Percentiles rank a stretch among this genome's conserved stretches.
Evolutionary conservation across 306 rosid species (phyloP).

Genomic region (Fragaria vesca): DNA sequence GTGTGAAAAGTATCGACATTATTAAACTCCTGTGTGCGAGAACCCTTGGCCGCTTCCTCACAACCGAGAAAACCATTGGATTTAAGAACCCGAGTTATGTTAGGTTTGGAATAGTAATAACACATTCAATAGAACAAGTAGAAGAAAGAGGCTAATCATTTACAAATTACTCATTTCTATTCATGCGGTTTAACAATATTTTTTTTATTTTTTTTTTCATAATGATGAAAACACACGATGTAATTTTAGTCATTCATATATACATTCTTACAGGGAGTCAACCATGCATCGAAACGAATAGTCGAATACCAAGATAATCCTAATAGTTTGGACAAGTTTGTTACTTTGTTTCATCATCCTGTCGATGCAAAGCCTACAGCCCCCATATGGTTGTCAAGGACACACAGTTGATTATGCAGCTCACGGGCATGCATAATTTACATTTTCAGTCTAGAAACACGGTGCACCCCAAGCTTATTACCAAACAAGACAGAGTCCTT

Average conservation of each 20-base stretch:
- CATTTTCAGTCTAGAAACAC: neutral
- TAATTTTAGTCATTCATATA: no score
- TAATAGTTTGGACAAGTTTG: neutral
- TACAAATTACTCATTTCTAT: neutral
- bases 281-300: no score
- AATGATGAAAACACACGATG: no score
- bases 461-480: neutral
- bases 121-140: neutral
- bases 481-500: slow-evolving; percentile 4
- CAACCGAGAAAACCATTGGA: neutral
- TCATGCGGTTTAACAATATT: neutral
- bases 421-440: slow-evolving; percentile 4
- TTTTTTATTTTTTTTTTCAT: no score
- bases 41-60: no score
- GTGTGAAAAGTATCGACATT: no score
- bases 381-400: neutral
- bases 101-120: neutral
- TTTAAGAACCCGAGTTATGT: neutral
- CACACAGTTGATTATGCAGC: neutral
- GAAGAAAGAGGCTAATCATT: neutral
- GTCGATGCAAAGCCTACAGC: neutral
- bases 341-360: neutral
- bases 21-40: no score
- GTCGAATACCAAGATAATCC: no score
- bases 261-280: no score